Evolutionary conservation across 179 eudicot species (phyloP), one percentile per base, ranked within the genome.

Genomic region (Beta lomatogona): DNA sequence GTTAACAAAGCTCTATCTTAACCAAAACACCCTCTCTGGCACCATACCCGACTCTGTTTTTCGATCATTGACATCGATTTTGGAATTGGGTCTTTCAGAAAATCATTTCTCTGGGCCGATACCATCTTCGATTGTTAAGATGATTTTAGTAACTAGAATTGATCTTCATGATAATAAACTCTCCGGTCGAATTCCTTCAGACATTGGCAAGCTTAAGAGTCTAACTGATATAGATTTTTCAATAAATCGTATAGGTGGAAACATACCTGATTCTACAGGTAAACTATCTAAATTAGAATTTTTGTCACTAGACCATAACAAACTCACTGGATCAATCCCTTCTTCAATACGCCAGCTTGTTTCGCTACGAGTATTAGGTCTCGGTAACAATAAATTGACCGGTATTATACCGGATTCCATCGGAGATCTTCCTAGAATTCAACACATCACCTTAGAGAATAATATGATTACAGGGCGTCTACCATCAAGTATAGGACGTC

Each of bases 121-220:
- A 0, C 95, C 97, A 1, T 19, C 86, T 53, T 88, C 94, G 0
- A 78, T 92, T 13, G 90, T 88, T 0, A 79, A 84, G 0, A 54
- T 87, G 83, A 59, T 60, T n/a, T 73, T 83, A 3, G 70, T 92
- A 3, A 82, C 85, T 0, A 52, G 63, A 28, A 89, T 93, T 28
- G 93, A 92, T 79, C 81, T 91, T 69, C 89, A 89, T 74, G 75
- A 66, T 16, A 92, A 92, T 48, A 64, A 54, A 18, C 84, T 94
- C 54, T 76, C 90, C 0, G 92, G 90, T 18, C 19, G 76, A 0
- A 89, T 94, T 45, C 94, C 98, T 4, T 45, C n/a, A 3, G 53
- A 82, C 19, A 85, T 91, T 69, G 93, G 98, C 12, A 84, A 79
- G 8, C 87, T 94, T n/a, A 81, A 80, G 76, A 77, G 75, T 5